Percentiles rank a stretch among this genome's conserved stretches.
Conservation (phyloP, 2,329 filamentous ascomycete species). For the Alternaria solani region DNA sequence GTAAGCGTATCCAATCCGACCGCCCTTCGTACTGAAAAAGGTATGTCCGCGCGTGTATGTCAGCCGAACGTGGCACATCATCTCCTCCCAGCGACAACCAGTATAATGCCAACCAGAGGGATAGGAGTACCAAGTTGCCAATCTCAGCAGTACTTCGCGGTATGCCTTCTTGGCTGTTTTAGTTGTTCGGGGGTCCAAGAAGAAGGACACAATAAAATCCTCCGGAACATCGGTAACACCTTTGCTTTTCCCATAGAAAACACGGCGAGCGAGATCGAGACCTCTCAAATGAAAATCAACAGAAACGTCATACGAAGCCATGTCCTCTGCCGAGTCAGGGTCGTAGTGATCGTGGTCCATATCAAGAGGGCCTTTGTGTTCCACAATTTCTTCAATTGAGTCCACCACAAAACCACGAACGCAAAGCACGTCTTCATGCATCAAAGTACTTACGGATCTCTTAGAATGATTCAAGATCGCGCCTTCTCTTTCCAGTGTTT, state of each 20-base stretch:
- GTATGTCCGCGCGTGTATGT: neutral
- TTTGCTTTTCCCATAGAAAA: neutral
- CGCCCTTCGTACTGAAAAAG: neutral
- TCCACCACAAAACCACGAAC: no score
- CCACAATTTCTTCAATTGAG: neutral
- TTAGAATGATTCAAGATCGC: accelerated
- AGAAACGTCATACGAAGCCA: accelerated
- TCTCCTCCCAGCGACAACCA: neutral
- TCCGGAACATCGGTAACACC: neutral
- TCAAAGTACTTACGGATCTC: no score
- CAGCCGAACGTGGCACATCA: accelerated
- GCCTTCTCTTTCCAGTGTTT: no score
- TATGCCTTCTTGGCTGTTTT: neutral
- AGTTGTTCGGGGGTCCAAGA: accelerated
- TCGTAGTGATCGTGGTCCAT: accelerated
- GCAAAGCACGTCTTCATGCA: no score
- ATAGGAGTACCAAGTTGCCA: neutral
- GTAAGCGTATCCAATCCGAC: neutral
- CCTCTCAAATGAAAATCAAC: accelerated
- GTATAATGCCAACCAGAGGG: no score
- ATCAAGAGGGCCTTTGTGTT: neutral
- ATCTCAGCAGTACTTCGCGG: accelerated
- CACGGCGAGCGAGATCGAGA: neutral
- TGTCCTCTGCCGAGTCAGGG: accelerated
- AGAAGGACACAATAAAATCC: neutral